phyloP scores from a whole-genome alignment of 148 eudicot genomes.

The Simmondsia chinensis region DNA sequence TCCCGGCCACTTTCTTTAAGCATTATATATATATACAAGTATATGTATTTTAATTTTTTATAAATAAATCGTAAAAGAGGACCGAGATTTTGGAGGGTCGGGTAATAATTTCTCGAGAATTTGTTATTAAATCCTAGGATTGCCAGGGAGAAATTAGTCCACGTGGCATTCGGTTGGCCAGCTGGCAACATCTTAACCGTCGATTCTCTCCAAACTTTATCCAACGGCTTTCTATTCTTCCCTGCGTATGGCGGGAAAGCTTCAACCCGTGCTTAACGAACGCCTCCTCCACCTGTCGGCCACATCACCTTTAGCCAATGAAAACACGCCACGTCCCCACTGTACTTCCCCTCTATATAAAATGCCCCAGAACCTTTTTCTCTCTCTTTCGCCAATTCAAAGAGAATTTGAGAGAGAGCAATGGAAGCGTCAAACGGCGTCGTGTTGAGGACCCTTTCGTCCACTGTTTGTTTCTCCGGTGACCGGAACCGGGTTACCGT shows the following conservation, averaged over 20 bases:
- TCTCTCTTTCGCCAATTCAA: not conserved
- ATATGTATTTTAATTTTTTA: too few relatives aligned
- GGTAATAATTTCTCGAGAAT: too few relatives aligned
- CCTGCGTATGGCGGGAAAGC: constrained; percentile 17
- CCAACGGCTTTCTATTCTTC: constrained; percentile 6
- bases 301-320: constrained; percentile 28
- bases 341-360: too few relatives aligned
- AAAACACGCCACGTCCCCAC: constrained; percentile 22
- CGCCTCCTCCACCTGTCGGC: constrained; percentile 9
- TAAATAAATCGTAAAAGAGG: too few relatives aligned
- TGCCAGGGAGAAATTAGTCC: too few relatives aligned
- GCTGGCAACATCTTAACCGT: constrained; percentile 5
- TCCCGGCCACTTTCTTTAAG: too few relatives aligned
- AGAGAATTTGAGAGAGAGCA: not conserved
- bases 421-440: constrained; percentile 27
- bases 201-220: not conserved
- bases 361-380: not conserved
- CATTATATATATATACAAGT: too few relatives aligned
- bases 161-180: constrained; percentile 12
- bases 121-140: too few relatives aligned
- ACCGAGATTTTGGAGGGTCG: too few relatives aligned
- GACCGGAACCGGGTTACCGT: constrained; percentile 1
- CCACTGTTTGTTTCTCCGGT: not conserved
- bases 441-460: constrained; percentile 5
- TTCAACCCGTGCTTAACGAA: constrained; percentile 32